These are phyloP conservation scores for Saturnispora diversa DNA, from an alignment of 805 yeast species.

Conservation along the genomic window DNA sequence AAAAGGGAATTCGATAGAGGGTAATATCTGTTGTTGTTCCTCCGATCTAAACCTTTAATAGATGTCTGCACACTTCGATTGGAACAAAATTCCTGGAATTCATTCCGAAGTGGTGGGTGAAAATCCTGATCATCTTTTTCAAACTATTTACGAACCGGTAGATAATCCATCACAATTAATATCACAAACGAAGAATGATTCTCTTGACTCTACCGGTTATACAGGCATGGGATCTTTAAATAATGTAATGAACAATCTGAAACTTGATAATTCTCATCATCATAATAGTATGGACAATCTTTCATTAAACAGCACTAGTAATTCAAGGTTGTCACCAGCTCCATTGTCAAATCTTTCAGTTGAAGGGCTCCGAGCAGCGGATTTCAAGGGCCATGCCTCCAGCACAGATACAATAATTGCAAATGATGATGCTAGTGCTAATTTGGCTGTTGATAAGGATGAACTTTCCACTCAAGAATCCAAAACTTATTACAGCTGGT, in stretches of 20 bases:
- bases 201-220: too few relatives aligned
- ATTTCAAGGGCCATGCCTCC: constrained; percentile 16
- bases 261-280: not conserved
- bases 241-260: constrained; percentile 3
- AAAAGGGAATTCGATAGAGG: not conserved
- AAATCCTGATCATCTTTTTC: too few relatives aligned
- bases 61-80: constrained; percentile 18
- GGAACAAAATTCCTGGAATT: constrained; percentile 22
- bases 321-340: not conserved
- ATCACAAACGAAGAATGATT: too few relatives aligned
- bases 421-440: constrained; percentile 38
- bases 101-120: constrained; percentile 3
- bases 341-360: not conserved
- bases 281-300: constrained; percentile 10
- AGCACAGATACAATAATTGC: constrained; percentile 24
- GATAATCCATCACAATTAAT: too few relatives aligned
- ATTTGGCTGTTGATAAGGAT: constrained; percentile 54
- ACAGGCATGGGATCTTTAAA: not conserved
- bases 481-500: constrained; percentile 88
- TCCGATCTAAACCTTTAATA: not conserved
- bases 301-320: not conserved
- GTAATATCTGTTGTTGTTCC: not conserved
- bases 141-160: too few relatives aligned
- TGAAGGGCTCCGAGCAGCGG: not conserved
- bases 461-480: constrained; percentile 73